A percentile compares a stretch with the other conserved stretches of the same genome.
These are phyloP conservation scores for Hypsizygus ulmarius DNA, from an alignment of 1,284 basidiomycete genomes.

Conservation along the genomic window DNA sequence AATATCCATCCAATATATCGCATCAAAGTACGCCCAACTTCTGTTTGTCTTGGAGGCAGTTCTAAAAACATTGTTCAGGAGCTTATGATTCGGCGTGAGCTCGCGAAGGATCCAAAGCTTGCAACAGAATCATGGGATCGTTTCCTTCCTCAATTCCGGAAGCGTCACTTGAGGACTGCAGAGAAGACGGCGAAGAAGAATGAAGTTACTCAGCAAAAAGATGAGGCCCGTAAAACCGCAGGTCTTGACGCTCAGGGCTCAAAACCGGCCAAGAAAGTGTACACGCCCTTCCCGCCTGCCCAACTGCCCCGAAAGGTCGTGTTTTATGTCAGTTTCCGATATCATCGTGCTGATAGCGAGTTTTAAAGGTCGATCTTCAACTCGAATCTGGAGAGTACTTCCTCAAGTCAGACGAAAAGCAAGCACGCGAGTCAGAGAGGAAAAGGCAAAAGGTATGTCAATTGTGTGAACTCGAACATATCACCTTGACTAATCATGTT, in stretches of 20 bases:
- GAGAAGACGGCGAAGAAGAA: constrained; percentile 91
- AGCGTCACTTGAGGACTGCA: constrained; percentile 86
- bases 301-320: constrained; percentile 87
- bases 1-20: constrained; percentile 99
- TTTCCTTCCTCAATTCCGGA: constrained; percentile 96
- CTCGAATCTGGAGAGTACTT: constrained; percentile 98
- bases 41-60: constrained; percentile 8
- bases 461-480: not conserved
- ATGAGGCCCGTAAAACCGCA: constrained; percentile 58
- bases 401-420: constrained; percentile 85
- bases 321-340: not conserved
- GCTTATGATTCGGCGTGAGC: constrained; percentile 97
- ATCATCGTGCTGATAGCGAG: not conserved
- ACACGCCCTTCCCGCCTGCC: constrained; percentile 97
- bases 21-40: constrained; percentile 74
- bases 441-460: constrained; percentile 65
- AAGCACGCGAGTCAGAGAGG: constrained; percentile 59
- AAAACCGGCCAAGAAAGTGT: constrained; percentile 86
- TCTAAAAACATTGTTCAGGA: constrained; percentile 55
- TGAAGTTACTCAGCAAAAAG: constrained; percentile 55
- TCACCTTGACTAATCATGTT: constrained; percentile 2
- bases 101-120: constrained; percentile 97
- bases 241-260: constrained; percentile 45
- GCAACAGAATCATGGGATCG: constrained; percentile 95
- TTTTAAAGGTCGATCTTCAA: constrained; percentile 79